Evolutionary conservation across 2,329 filamentous ascomycete species (phyloP).

Genomic region (Clonostachys solani): DNA sequence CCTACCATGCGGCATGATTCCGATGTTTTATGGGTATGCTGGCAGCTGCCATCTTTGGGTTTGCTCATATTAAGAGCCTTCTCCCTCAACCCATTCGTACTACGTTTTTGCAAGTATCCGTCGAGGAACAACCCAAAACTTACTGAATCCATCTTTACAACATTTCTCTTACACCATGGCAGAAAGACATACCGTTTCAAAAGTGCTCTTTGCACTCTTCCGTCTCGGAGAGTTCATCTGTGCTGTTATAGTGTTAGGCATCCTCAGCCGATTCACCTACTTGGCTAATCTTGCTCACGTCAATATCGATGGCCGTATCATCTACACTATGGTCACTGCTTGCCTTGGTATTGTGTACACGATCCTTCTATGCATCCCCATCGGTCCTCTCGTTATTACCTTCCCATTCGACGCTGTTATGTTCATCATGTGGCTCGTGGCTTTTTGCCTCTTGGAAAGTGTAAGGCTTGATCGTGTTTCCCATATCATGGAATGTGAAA

Average conservation of each 20-base stretch:
- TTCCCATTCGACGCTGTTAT: constrained; percentile 17
- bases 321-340: constrained; percentile 16
- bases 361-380: constrained; percentile 11
- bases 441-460: constrained; percentile 14
- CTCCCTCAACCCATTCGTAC: too few species aligned
- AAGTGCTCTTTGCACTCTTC: constrained; percentile 9
- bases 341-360: constrained; percentile 17
- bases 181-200: constrained; percentile 6
- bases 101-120: too few species aligned
- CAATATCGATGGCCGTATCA: constrained; percentile 8
- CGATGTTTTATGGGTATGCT: too few species aligned
- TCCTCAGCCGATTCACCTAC: constrained; percentile 13
- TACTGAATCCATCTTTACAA: too few species aligned
- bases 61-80: too few species aligned
- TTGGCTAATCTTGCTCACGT: constrained; percentile 4
- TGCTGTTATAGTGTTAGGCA: constrained; percentile 14
- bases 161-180: too few species aligned
- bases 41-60: too few species aligned
- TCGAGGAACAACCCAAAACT: too few species aligned
- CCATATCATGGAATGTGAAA: too few species aligned
- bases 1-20: too few species aligned
- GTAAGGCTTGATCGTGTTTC: constrained; percentile 4
- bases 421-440: constrained; percentile 18
- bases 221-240: constrained; percentile 9
- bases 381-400: constrained; percentile 11